Conservation (phyloP, 768 basidiomycete genomes). For the Leucocoprinus leucothites region DNA sequence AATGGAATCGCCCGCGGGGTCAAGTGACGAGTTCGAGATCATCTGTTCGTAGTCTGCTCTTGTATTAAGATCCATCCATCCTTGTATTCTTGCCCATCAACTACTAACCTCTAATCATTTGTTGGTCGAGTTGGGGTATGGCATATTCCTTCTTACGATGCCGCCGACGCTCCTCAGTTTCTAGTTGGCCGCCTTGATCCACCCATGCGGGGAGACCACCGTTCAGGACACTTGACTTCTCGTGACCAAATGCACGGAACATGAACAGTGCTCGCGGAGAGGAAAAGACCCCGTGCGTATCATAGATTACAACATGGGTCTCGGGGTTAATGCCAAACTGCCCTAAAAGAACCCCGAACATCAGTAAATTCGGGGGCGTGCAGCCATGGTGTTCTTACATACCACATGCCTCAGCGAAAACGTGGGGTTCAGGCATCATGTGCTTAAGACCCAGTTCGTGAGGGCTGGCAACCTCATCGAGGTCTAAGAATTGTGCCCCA, state of each 20-base stretch:
- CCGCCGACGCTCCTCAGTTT: slow-evolving; percentile 28
- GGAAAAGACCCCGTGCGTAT: slow-evolving; percentile 87
- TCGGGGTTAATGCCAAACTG: slow-evolving; percentile 67
- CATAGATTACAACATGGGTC: slow-evolving; percentile 89
- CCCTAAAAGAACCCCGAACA: slow-evolving; percentile 31
- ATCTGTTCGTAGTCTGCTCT: slow-evolving; percentile 76
- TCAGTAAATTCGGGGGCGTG: not conserved
- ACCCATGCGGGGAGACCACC: slow-evolving; percentile 90
- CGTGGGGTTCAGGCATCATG: slow-evolving; percentile 80
- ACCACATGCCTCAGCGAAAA: slow-evolving; percentile 83
- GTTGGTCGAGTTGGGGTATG: slow-evolving; percentile 47
- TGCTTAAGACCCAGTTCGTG: slow-evolving; percentile 84
- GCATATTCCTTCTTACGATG: slow-evolving; percentile 42
- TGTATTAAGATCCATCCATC: not conserved
- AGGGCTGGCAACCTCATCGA: slow-evolving; percentile 73
- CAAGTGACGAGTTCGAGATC: slow-evolving; percentile 59
- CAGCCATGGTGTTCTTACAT: slow-evolving; percentile 24
- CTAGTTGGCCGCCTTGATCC: slow-evolving; percentile 58
- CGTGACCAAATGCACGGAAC: slow-evolving; percentile 90
- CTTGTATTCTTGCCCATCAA: not conserved
- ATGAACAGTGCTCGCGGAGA: slow-evolving; percentile 92
- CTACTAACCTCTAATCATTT: slow-evolving; percentile 49
- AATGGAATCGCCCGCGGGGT: slow-evolving; percentile 37
- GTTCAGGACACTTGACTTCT: slow-evolving; percentile 81
- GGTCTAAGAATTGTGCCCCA: slow-evolving; percentile 69